Evolutionary conservation across 179 eudicot genomes (phyloP).

Genomic region (Dionaea muscipula): DNA sequence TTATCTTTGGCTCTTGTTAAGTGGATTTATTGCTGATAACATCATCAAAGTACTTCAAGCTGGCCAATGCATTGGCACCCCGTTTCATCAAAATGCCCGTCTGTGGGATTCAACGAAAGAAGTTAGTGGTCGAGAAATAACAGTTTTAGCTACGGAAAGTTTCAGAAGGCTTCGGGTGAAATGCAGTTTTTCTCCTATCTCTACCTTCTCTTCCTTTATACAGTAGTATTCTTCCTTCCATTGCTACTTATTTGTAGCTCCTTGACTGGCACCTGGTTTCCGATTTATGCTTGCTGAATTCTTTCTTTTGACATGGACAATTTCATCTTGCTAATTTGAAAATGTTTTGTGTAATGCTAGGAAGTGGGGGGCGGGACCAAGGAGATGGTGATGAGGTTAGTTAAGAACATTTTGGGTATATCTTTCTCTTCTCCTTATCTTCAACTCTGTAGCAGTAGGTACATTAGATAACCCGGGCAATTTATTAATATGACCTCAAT

Average conservation of each 20-base stretch:
- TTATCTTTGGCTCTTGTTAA: slow-evolving; percentile 17
- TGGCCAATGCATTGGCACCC: slow-evolving; percentile 77
- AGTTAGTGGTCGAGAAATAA: slow-evolving; percentile 62
- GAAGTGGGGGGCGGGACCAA: no score
- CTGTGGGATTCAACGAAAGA: slow-evolving; percentile 44
- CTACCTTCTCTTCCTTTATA: no score
- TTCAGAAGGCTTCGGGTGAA: slow-evolving; percentile 75
- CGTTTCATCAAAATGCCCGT: slow-evolving; percentile 73
- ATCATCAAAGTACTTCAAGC: slow-evolving; percentile 55
- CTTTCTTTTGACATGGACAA: not conserved
- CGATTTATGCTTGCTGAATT: not conserved
- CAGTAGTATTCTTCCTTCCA: not conserved
- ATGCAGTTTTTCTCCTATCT: no score
- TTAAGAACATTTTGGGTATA: not conserved
- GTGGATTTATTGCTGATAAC: slow-evolving; percentile 69
- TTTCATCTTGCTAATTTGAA: no score
- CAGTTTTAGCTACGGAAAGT: slow-evolving; percentile 85
- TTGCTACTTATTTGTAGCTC: not conserved
- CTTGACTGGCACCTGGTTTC: not conserved
- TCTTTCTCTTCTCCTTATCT: not conserved
- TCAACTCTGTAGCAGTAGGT: not conserved
- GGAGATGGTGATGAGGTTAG: no score
- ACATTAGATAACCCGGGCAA: no score
- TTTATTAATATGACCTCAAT: no score
- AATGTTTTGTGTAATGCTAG: no score